phyloP scores from a whole-genome alignment of 345 rosid species.

The Citrus trifoliata region DNA sequence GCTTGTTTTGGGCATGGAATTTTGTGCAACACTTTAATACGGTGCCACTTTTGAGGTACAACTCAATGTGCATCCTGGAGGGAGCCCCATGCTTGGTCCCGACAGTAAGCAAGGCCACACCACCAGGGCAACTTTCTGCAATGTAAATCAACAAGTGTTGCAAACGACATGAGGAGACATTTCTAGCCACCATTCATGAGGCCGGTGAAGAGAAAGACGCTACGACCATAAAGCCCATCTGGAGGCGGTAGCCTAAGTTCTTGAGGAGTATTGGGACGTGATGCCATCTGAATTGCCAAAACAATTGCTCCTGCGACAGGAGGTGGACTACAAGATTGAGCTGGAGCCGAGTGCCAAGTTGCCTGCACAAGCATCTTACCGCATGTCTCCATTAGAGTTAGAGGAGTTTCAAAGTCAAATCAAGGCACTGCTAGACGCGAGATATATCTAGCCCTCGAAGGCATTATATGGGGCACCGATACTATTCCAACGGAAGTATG shows the following conservation, averaged over 20 bases:
- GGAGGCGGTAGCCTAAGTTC: not conserved
- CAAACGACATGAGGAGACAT: not conserved
- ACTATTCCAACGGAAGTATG: not conserved
- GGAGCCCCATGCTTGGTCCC: too few relatives aligned
- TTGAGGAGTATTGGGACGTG: not conserved
- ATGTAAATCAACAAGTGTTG: not conserved
- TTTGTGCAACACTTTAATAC: not conserved
- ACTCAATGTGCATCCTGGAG: too few relatives aligned
- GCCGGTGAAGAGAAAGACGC: too few relatives aligned
- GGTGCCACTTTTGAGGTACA: not conserved
- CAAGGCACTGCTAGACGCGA: accelerated
- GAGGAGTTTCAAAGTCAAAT: not conserved
- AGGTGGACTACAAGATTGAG: not conserved
- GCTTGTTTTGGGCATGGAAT: accelerated
- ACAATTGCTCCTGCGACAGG: accelerated
- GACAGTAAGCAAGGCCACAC: accelerated
- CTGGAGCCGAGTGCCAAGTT: accelerated
- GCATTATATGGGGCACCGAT: not conserved
- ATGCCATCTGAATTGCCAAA: not conserved
- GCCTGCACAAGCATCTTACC: not conserved
- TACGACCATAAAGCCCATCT: too few relatives aligned
- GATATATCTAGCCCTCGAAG: not conserved
- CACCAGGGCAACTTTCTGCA: not conserved
- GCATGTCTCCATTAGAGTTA: not conserved
- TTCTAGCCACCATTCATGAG: not conserved